These are phyloP conservation scores for Tolypocladium endophyticum DNA, from an alignment of 2,329 filamentous ascomycete species.

Conservation along the genomic window DNA sequence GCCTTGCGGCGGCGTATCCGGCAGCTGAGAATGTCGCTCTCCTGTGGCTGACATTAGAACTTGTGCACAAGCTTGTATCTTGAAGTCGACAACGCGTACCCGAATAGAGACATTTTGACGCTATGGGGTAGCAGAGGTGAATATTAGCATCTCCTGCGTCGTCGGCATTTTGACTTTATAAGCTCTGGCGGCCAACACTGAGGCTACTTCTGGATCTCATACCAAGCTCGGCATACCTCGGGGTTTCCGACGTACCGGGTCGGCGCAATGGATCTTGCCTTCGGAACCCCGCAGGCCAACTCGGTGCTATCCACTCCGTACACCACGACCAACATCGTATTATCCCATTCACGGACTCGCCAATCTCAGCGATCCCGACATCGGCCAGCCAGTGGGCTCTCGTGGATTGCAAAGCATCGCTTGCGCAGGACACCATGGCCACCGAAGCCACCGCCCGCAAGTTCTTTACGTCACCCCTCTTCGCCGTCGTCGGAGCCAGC, in stretches of 20 bases:
- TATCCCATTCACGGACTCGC: neutral
- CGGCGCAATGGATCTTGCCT: neutral
- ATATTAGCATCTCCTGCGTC: neutral
- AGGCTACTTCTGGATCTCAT: neutral
- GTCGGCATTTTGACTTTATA: too few species aligned
- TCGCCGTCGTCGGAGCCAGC: slow-evolving; percentile 84
- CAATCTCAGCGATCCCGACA: neutral
- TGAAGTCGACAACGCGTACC: slow-evolving; percentile 20
- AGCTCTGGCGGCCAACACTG: neutral
- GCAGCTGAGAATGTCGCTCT: slow-evolving; percentile 45
- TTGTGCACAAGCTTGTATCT: neutral
- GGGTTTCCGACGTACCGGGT: neutral
- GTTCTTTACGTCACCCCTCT: slow-evolving; percentile 72
- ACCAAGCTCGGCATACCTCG: slow-evolving; percentile 4
- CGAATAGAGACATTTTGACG: slow-evolving; percentile 34
- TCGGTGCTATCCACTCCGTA: neutral
- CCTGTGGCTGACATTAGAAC: slow-evolving; percentile 19
- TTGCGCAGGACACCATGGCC: slow-evolving; percentile 28
- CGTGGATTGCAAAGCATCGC: neutral
- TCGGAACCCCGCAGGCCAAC: neutral
- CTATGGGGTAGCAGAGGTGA: neutral
- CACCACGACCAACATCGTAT: neutral
- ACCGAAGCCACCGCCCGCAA: slow-evolving; percentile 62
- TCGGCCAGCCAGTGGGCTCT: neutral
- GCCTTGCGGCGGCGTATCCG: slow-evolving; percentile 49